Percentiles rank a stretch among this genome's conserved stretches.
Evolutionary conservation across 768 basidiomycete genomes (phyloP).

Genomic region (Coprinellus micaceus): DNA sequence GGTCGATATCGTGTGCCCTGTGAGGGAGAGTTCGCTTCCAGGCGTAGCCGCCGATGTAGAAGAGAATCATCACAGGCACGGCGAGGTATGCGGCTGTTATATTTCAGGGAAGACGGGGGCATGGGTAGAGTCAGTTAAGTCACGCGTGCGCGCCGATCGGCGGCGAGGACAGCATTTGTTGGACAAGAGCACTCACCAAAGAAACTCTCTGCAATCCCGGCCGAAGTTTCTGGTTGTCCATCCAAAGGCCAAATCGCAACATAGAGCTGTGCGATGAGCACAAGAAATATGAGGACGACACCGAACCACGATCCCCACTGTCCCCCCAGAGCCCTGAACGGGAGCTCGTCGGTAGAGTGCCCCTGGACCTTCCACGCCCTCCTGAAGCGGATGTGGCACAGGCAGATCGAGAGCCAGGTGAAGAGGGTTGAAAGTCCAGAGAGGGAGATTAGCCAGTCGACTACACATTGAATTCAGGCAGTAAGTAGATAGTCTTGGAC

Average conservation of each 20-base stretch:
- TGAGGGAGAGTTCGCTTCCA: constrained; percentile 41
- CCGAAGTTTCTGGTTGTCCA: constrained; percentile 25
- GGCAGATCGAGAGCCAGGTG: constrained; percentile 43
- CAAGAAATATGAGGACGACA: constrained; percentile 35
- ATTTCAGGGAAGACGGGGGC: background rate
- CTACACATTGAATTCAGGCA: constrained; percentile 15
- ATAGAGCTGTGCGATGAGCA: constrained; percentile 45
- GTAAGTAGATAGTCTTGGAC: background rate
- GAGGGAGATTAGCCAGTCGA: constrained; percentile 42
- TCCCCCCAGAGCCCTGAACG: constrained; percentile 41
- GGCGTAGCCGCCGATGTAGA: constrained; percentile 33
- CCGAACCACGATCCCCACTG: constrained; percentile 45
- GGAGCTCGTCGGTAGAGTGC: constrained; percentile 42
- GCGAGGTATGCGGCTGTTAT: constrained; percentile 37
- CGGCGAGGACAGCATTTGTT: too few species aligned
- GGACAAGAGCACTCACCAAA: constrained; percentile 29
- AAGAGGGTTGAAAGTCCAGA: constrained; percentile 47
- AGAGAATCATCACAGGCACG: constrained; percentile 37
- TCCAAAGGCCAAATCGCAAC: constrained; percentile 41
- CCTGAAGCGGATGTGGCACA: constrained; percentile 48
- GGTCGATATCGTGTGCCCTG: constrained; percentile 36
- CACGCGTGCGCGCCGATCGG: background rate
- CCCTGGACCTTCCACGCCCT: constrained; percentile 41
- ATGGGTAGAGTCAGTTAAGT: background rate
- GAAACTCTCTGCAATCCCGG: constrained; percentile 30